Evolutionary conservation across 495 filamentous ascomycete genomes (phyloP), one percentile per base, ranked within the genome.

Genomic region (Xylaria palmicola): DNA sequence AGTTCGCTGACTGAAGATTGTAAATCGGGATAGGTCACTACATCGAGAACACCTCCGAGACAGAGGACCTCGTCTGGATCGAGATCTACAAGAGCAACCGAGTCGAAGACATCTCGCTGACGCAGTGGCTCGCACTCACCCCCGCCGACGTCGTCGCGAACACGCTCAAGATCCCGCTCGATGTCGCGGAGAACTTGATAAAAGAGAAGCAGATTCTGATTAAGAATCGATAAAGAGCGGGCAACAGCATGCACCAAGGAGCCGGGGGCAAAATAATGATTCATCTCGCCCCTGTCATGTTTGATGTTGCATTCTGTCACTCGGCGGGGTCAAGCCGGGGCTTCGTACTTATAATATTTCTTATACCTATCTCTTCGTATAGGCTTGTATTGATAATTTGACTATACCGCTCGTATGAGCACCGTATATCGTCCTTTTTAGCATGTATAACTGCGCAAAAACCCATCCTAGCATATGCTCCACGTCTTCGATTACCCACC

Each of bases 51-150:
- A 86, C 80, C 0, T 85, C 81, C 0, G 75, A 82, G 13, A 84
- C 79, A 0, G 81, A 85, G 57, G 82, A 83, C 36, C 75, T 89
- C 1, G 76, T 86, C 13, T 86, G 85, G 83, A 80, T 88, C 24
- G 86, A 88, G 70, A 79, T 88, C 29, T 86, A 87, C 72, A 86
- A 86, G 69, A 82, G 79, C 39, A 84, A 87, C 59, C 77, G 81
- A 9, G 85, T 88, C 2, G 82, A 79, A 4, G 85, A 88, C 19
- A 60, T 60, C 58, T 77, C 80, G 0, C 69, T 88, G 17, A 84
- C 82, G 0, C 84, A 88, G 67, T 88, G 85, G 86, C 77, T 88
- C 27, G 85, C 85, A 0, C 71, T 88, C 12, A 87, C 85, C 0
- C 85, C 84, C 0, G 72, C 81, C 3, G 82, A 86, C 47, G 79